These are phyloP conservation scores for Xylariaceae sp. DNA, from an alignment of 2,329 filamentous ascomycete species.

Conservation along the genomic window DNA sequence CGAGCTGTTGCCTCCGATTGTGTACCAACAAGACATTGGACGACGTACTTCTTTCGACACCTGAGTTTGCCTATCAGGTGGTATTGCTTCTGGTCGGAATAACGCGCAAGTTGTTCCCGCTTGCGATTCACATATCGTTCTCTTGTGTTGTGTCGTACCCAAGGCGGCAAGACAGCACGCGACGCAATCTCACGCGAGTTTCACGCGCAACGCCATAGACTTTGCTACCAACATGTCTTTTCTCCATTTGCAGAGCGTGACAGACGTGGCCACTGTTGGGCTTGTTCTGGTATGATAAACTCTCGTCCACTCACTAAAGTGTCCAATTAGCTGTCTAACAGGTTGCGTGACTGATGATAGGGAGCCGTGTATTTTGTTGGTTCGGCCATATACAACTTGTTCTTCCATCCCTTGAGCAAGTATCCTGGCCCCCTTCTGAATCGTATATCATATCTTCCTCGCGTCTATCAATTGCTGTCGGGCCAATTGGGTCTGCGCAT, in stretches of 20 bases:
- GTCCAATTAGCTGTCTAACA: not conserved
- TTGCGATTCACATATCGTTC: too few species aligned
- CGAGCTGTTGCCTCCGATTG: too few species aligned
- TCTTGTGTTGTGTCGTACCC: too few species aligned
- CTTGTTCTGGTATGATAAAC: not conserved
- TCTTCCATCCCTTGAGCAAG: constrained; percentile 24
- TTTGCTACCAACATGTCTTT: not conserved
- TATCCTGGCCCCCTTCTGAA: constrained; percentile 27
- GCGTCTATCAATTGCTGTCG: constrained; percentile 10
- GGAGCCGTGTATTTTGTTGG: not conserved
- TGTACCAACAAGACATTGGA: too few species aligned
- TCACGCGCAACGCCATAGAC: too few species aligned
- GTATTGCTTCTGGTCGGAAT: too few species aligned
- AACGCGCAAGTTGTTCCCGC: too few species aligned
- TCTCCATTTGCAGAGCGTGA: not conserved
- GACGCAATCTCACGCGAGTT: too few species aligned
- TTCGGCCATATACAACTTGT: constrained; percentile 22
- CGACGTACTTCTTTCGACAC: too few species aligned
- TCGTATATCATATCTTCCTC: constrained; percentile 19
- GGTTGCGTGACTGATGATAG: not conserved
- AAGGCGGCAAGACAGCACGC: too few species aligned
- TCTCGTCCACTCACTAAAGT: not conserved
- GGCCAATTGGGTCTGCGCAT: constrained; percentile 21
- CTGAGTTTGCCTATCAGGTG: too few species aligned
- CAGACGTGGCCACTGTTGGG: not conserved